Conservation (phyloP, 2,329 filamentous ascomycete genomes). For the Fusarium bactridioides region DNA sequence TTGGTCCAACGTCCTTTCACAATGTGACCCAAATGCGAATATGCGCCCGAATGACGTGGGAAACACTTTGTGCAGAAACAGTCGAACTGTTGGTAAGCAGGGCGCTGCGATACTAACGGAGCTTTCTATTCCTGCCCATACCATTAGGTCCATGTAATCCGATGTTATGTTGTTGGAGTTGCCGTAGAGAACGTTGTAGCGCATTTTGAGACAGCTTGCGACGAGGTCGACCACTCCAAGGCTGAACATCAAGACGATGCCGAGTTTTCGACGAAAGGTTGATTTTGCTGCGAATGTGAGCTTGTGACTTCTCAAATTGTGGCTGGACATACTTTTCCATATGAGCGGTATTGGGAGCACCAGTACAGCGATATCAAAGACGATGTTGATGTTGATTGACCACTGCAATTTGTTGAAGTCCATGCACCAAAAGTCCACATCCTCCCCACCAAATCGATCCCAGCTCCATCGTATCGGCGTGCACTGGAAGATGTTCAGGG, state of each 20-base stretch:
- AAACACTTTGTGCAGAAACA: constrained; percentile 1
- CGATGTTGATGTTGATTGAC: constrained; percentile 11
- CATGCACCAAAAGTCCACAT: constrained; percentile 1
- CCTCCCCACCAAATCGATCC: neutral
- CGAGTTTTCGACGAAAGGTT: constrained; percentile 5
- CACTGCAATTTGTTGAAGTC: constrained; percentile 5
- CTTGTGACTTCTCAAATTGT: rapidly evolving
- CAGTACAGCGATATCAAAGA: neutral
- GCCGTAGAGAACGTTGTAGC: constrained; percentile 14
- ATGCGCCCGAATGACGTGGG: constrained; percentile 3
- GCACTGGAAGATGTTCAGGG: constrained; percentile 1
- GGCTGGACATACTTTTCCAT: neutral
- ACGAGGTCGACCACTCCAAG: neutral
- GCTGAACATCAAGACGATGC: constrained; percentile 15
- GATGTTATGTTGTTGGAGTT: constrained; percentile 4
- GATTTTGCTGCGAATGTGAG: neutral
- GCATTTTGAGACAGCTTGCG: constrained; percentile 19
- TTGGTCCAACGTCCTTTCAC: neutral
- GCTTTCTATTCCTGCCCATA: constrained; percentile 12
- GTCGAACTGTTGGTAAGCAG: neutral
- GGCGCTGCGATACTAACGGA: constrained; percentile 10
- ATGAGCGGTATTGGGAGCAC: constrained; percentile 8
- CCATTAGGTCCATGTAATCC: constrained; percentile 18
- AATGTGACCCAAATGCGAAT: constrained; percentile 3
- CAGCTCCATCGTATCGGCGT: constrained; percentile 10